phyloP scores from a whole-genome alignment of 164 flowering plant genomes.

The Magnolia sinica region DNA sequence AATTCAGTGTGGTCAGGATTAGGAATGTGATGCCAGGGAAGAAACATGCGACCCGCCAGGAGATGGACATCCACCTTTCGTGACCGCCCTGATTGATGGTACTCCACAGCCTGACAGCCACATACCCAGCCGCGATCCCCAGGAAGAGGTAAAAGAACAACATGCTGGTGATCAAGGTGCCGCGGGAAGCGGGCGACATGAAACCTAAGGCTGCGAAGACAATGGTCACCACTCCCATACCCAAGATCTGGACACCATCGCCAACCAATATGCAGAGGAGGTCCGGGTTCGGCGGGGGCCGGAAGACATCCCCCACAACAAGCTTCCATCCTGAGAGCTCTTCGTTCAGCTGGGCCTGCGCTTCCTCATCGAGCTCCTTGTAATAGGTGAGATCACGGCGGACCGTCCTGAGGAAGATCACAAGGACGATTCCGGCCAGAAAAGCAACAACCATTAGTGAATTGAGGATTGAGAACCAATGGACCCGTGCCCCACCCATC shows the following conservation, averaged over 20 bases:
- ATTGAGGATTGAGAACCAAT: constrained; percentile 17
- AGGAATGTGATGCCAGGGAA: constrained; percentile 15
- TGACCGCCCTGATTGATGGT: neutral
- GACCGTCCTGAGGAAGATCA: constrained; percentile 81
- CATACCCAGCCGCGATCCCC: constrained; percentile 18
- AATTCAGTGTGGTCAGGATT: constrained; percentile 6
- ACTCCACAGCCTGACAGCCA: constrained; percentile 16
- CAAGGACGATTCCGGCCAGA: constrained; percentile 44
- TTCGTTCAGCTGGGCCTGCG: constrained; percentile 89
- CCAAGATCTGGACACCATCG: constrained; percentile 81
- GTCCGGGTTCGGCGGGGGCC: constrained; percentile 52
- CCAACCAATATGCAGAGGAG: constrained; percentile 79
- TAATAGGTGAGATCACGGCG: constrained; percentile 72
- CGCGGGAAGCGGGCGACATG: constrained; percentile 17
- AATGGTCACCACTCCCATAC: constrained; percentile 79
- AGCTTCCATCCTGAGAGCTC: constrained; percentile 92
- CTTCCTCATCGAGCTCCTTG: constrained; percentile 89
- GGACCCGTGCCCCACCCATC: constrained; percentile 15
- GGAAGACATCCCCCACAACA: constrained; percentile 82
- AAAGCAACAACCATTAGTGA: constrained; percentile 14
- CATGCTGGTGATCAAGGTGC: constrained; percentile 18
- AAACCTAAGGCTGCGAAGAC: constrained; percentile 60
- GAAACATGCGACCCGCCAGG: constrained; percentile 16
- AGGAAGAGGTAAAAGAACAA: constrained; percentile 11
- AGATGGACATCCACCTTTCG: constrained; percentile 9